phyloP scores from a whole-genome alignment of 352 stramenopile species.

The Phytopythium helicoides region DNA sequence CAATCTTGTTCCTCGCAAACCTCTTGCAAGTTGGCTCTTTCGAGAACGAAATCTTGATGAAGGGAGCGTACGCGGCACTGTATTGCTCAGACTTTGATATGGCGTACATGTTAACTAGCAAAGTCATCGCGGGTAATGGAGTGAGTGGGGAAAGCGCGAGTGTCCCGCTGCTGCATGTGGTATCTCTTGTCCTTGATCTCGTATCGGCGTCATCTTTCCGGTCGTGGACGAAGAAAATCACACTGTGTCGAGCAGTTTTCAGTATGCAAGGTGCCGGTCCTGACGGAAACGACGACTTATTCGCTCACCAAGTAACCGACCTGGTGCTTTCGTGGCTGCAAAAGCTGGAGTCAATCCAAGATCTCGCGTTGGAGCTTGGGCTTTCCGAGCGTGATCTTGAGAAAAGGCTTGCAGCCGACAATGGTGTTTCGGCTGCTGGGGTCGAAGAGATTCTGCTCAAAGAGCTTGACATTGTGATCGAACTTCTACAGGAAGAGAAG shows the following conservation, averaged over 20 bases:
- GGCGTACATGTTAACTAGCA: constrained; percentile 41
- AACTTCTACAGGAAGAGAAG: constrained; percentile 57
- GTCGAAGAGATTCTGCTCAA: constrained; percentile 49
- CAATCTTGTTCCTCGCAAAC: constrained; percentile 46
- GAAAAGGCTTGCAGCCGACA: constrained; percentile 24
- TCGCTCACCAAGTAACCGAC: constrained; percentile 47
- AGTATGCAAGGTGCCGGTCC: constrained; percentile 14
- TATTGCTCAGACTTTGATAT: constrained; percentile 71
- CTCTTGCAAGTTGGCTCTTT: constrained; percentile 40
- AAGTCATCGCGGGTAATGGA: constrained; percentile 27
- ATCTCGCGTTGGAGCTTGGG: constrained; percentile 54
- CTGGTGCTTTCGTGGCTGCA: constrained; percentile 45
- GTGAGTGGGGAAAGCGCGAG: constrained; percentile 9
- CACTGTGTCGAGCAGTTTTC: constrained; percentile 36
- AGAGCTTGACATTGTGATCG: constrained; percentile 65
- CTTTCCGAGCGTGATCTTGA: constrained; percentile 64
- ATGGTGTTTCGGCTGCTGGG: constrained; percentile 15
- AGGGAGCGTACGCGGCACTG: constrained; percentile 61
- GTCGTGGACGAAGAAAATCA: constrained; percentile 60
- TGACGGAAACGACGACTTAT: constrained; percentile 18
- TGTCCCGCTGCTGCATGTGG: constrained; percentile 37
- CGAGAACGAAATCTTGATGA: constrained; percentile 51
- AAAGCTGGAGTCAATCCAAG: constrained; percentile 52
- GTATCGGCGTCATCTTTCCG: constrained; percentile 57
- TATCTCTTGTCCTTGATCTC: constrained; percentile 68